Conservation (phyloP, 2,329 filamentous ascomycete genomes). For the Fusarium robinianum region DNA sequence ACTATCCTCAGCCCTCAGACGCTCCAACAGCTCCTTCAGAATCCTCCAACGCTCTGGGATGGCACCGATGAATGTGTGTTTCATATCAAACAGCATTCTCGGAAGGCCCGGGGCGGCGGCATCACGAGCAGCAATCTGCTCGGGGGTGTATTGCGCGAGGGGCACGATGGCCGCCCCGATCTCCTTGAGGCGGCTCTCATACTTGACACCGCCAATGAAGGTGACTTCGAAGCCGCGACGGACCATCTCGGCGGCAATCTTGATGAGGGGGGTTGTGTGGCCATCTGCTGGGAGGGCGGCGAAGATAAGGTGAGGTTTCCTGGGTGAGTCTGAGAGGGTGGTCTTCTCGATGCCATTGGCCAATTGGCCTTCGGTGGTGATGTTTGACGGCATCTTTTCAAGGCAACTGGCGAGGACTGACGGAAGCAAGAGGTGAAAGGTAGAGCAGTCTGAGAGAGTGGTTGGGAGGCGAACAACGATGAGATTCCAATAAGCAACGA, state of each 20-base stretch:
- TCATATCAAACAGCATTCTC: slow-evolving; percentile 41
- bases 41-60: slow-evolving; percentile 42
- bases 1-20: slow-evolving; percentile 39
- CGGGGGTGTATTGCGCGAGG: slow-evolving; percentile 11
- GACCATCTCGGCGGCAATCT: slow-evolving; percentile 45
- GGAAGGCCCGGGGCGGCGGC: slow-evolving; percentile 28
- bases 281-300: slow-evolving; percentile 37
- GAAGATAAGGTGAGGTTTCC: slow-evolving; percentile 40
- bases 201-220: slow-evolving; percentile 46
- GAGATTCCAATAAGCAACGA: too few species aligned
- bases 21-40: slow-evolving; percentile 43
- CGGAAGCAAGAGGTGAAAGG: not conserved
- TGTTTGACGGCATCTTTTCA: not conserved
- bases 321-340: slow-evolving; percentile 1
- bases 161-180: slow-evolving; percentile 46
- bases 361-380: slow-evolving; percentile 4
- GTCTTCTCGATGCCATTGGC: slow-evolving; percentile 10
- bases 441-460: not conserved
- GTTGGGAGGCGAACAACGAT: not conserved
- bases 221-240: slow-evolving; percentile 48
- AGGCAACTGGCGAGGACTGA: too few species aligned
- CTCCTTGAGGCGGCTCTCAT: slow-evolving; percentile 41
- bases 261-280: slow-evolving; percentile 39
- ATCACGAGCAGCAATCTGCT: slow-evolving; percentile 25
- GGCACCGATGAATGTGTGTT: slow-evolving; percentile 26